phyloP scores from a whole-genome alignment of 805 yeast genomes.

The Saccharomyces kudriavzevii region DNA sequence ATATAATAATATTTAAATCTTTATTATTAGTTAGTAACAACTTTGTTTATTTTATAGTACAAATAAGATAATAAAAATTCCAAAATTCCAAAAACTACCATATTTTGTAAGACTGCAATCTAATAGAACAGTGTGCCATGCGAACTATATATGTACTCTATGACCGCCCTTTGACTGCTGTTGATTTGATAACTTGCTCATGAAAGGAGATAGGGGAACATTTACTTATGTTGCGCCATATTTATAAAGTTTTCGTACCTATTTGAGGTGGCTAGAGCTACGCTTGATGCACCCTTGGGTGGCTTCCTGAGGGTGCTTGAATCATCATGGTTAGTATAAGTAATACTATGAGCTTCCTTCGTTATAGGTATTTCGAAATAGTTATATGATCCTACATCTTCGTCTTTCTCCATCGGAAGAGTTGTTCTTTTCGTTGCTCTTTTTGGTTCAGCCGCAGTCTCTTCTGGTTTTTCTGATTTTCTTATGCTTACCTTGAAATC shows the following conservation, averaged over 20 bases:
- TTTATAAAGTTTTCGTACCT: slow-evolving; percentile 17
- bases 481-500: background rate
- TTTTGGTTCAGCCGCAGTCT: slow-evolving; percentile 2
- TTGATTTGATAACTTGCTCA: slow-evolving; percentile 3
- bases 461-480: background rate
- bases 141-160: background rate
- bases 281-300: background rate
- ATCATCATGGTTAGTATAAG: background rate
- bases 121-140: background rate
- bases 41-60: background rate
- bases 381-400: slow-evolving; percentile 16
- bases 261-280: background rate
- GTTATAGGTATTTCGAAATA: slow-evolving; percentile 23
- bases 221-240: slow-evolving; percentile 1
- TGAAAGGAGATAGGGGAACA: too few relatives aligned
- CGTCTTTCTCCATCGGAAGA: background rate
- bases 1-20: slow-evolving; percentile 6
- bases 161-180: slow-evolving; percentile 4
- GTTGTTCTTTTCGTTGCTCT: background rate
- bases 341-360: background rate
- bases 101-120: background rate
- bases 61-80: background rate
- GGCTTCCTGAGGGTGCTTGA: background rate
- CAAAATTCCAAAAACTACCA: background rate
- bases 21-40: background rate